Base-by-base conservation (phyloP, 768 basidiomycete species). In the Tricholoma matsutake region DNA sequence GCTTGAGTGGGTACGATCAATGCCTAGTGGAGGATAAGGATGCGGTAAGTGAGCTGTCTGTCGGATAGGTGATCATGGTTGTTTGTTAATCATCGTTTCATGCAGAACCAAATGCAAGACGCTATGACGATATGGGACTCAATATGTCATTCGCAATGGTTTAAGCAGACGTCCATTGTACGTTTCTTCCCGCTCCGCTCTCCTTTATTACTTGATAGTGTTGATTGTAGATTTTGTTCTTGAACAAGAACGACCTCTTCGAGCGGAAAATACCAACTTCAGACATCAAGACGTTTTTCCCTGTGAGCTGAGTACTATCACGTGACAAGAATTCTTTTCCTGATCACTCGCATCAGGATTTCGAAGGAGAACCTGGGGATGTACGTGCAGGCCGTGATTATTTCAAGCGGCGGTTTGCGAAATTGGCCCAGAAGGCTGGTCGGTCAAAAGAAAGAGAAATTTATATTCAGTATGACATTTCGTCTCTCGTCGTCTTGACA, bases 121-220 rank as follows among this genome's bases (percentile, higher is more conserved):
- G 93, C 95, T 1, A 91, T 98, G 87, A 93, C 93, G n/a, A 93
- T 98, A 54, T 98, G 95, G 89, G 95, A 98, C 67, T 94, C 94
- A 43, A 96, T 98, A 82, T 96, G 94, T 76, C 94, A 97, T 72
- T 96, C 94, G 9, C 94, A 96, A 65, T 97, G 94, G 94, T 97
- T 97, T 78, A 91, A 92, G 75, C 85, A 90, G 64, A 96, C 94
- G 0, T 94, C 93, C 9, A 93, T 97, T 58, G 94, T 94, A 64
- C 49, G 89, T 77, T 16, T 31, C 31, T 25, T 52, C 25, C n/a
- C n/a, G 10, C 25, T 51, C 39, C 16, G 25, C 61, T 31, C 45
- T n/a, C 22, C 35, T n/a, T 57, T 11, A 45, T 34, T 53, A 29
- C 8, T 31, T 25, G 56, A 41, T 22, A 45, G 58, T 61, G 61